Evolutionary conservation across 208 protist species (phyloP), one percentile per base, ranked within the genome.

Genomic region (Trypanosoma mega): DNA sequence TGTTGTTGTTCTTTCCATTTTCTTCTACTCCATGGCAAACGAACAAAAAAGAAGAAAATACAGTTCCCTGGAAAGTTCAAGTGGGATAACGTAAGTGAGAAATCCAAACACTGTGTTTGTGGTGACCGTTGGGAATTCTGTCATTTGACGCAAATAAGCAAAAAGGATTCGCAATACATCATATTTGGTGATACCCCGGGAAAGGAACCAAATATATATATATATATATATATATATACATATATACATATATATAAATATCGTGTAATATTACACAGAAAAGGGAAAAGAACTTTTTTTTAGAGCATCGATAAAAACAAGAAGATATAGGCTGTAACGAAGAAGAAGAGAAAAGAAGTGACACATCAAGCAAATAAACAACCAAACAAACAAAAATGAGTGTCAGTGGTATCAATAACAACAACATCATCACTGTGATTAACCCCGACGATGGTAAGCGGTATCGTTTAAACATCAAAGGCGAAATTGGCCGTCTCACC

Each of bases 361-460:
- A 6, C 34, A 39, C n/a, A n/a, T n/a, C n/a, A 51, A 50, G 23
- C 27, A 49, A 27, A 14, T 49, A 27, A 44, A 14, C n/a, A 16
- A 44, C 27, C 12, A 56, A 14, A 14, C 9, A 41, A 21, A n/a
- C n/a, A n/a, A n/a, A n/a, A n/a, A n/a, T n/a, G n/a, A n/a, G n/a
- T 53, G 18, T 24, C 21, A 12, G 54, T 57, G 8, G 2, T 44
- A 68, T 63, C 53, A 49, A n/a, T 30, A 9, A 9, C 5, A 64
- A 51, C 29, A 74, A 82, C 44, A 56, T 73, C 44, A 18, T 90
- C 21, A 80, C 68, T 44, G 64, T 90, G 46, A 80, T 90, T 41
- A 64, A 77, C 67, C 72, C 80, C 3, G 74, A 73, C 50, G 75
- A 75, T 23, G 76, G 74, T 8, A 82, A 78, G 62, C 79, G 83